A percentile compares a stretch with the other conserved stretches of the same genome.
phyloP scores from a whole-genome alignment of 768 basidiomycete genomes.

The Artomyces pyxidatus region DNA sequence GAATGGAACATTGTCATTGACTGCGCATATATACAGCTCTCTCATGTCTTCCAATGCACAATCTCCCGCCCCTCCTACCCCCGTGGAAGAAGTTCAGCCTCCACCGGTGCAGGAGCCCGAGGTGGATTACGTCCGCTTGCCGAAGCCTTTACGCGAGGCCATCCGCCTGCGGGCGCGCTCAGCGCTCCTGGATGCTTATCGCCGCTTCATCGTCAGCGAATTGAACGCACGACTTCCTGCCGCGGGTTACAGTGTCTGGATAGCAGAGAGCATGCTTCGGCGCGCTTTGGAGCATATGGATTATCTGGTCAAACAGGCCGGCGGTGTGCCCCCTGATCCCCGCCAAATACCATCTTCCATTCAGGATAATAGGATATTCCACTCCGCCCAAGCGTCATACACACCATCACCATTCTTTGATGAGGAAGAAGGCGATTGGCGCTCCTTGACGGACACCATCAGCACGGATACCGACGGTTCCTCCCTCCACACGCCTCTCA shows the following conservation, averaged over 20 bases:
- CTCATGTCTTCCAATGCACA: constrained; percentile 7
- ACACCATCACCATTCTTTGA: constrained; percentile 20
- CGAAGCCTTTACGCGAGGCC: constrained; percentile 18
- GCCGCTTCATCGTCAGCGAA: constrained; percentile 50
- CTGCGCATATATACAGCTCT: constrained; percentile 10
- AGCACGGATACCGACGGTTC: constrained; percentile 40
- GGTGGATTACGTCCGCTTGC: constrained; percentile 6
- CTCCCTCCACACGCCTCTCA: constrained; percentile 37
- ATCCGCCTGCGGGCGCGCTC: constrained; percentile 60
- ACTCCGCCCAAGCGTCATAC: constrained; percentile 3
- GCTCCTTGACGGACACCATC: constrained; percentile 9
- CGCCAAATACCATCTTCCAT: constrained; percentile 7
- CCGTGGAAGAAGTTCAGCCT: constrained; percentile 1
- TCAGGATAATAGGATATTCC: not conserved
- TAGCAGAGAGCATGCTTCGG: constrained; percentile 45
- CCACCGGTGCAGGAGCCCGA: not conserved
- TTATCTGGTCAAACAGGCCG: constrained; percentile 13
- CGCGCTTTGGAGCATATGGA: constrained; percentile 30
- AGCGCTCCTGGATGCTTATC: constrained; percentile 57
- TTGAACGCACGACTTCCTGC: constrained; percentile 27
- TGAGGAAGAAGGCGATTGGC: constrained; percentile 25
- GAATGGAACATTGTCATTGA: not conserved
- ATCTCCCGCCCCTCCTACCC: constrained; percentile 17
- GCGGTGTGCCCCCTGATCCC: constrained; percentile 7
- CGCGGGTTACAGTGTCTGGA: constrained; percentile 46